Percentiles rank a stretch among this genome's conserved stretches.
Evolutionary conservation across 805 yeast genomes (phyloP).

Genomic region (Metschnikowia lochheadii): DNA sequence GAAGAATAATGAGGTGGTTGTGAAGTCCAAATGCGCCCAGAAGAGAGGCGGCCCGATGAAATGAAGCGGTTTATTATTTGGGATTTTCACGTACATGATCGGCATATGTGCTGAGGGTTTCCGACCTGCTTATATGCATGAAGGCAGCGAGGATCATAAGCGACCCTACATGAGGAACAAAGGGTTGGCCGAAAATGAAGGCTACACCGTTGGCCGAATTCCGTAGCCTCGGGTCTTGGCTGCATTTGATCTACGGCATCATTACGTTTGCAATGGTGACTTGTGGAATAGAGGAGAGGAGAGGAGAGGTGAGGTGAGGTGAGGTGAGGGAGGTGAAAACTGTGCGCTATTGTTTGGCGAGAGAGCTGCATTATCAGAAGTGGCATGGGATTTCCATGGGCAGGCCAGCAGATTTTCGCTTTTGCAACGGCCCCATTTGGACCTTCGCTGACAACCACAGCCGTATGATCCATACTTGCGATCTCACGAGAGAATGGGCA

Average conservation of each 20-base stretch:
- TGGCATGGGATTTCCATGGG: too few relatives aligned
- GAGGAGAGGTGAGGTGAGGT: too few relatives aligned
- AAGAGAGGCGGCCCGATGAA: background rate
- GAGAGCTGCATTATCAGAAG: background rate
- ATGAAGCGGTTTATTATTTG: background rate
- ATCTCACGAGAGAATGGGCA: background rate
- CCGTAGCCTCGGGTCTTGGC: background rate
- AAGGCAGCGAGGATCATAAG: background rate
- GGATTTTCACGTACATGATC: background rate
- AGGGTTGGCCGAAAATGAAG: background rate
- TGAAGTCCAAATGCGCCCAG: background rate
- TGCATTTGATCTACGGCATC: background rate
- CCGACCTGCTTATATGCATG: background rate
- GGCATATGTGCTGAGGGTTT: slow-evolving; percentile 2
- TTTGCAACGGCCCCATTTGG: background rate
- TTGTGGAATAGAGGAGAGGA: background rate
- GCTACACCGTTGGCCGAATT: background rate
- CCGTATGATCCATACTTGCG: background rate
- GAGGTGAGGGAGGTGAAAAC: background rate
- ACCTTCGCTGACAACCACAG: background rate
- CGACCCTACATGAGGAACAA: background rate
- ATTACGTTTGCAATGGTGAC: background rate
- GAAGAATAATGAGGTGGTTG: background rate
- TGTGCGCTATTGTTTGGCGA: background rate
- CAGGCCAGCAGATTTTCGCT: background rate